phyloP scores from a whole-genome alignment of 192 early-diverging fungal species.

The Backusella morwellensis region DNA sequence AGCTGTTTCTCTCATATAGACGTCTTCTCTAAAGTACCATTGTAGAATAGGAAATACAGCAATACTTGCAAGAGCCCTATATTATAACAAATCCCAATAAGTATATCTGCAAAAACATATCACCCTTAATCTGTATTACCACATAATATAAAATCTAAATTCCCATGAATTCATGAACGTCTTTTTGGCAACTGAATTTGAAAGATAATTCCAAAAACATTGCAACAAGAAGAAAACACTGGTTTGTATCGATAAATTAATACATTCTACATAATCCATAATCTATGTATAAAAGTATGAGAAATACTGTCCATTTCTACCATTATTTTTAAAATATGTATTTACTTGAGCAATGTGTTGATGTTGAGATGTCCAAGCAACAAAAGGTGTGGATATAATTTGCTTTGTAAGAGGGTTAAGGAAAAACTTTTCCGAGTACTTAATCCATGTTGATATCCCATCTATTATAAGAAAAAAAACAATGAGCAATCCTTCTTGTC shows the following conservation, averaged over 20 bases:
- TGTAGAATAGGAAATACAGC: conserved; percentile 38
- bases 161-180: conserved; percentile 44
- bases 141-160: conserved; percentile 43
- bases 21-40: conserved; percentile 18
- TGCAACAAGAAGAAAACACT: conserved; percentile 42
- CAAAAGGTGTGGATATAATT: conserved; percentile 21
- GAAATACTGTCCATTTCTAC: not conserved
- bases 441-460: conserved; percentile 25
- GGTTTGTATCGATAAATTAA: conserved; percentile 24
- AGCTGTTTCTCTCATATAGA: conserved; percentile 32
- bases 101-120: not conserved
- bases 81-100: not conserved
- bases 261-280: conserved; percentile 24
- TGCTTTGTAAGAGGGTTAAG: not conserved
- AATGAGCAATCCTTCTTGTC: not conserved
- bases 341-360: conserved; percentile 13
- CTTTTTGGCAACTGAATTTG: conserved; percentile 36
- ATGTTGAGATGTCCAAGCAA: conserved; percentile 19
- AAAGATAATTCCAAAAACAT: conserved; percentile 51
- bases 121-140: conserved; percentile 11
- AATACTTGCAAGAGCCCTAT: conserved; percentile 26
- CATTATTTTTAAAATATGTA: not conserved
- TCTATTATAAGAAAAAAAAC: conserved; percentile 12
- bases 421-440: conserved; percentile 24
- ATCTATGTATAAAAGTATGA: not conserved